Evolutionary conservation across 1,139 yeast genomes (phyloP).

Genomic region (Sporopachydermia cereana): DNA sequence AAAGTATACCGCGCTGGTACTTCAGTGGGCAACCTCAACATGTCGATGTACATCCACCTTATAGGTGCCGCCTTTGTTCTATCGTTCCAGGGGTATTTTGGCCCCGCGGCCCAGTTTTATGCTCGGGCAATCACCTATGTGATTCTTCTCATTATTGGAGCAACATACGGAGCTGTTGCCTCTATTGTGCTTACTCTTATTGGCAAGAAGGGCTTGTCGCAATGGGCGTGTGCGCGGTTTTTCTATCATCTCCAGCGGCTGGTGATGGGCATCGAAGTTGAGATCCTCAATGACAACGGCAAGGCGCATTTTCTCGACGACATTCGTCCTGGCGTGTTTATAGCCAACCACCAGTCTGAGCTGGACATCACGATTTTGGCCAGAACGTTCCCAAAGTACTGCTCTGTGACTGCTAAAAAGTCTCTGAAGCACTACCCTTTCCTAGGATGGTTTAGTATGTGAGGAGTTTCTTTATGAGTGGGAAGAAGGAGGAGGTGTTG

Average conservation of each 20-base stretch:
- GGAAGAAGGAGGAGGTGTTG: too few relatives aligned
- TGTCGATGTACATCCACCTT: neutral
- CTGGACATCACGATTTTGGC: conserved; percentile 76
- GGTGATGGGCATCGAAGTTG: conserved; percentile 57
- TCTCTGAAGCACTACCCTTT: conserved; percentile 80
- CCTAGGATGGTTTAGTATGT: conserved; percentile 74
- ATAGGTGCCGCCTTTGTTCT: neutral
- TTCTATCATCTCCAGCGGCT: conserved; percentile 52
- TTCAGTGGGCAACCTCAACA: too few relatives aligned
- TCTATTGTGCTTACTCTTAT: conserved; percentile 53
- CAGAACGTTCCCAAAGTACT: conserved; percentile 72
- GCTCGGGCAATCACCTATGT: conserved; percentile 2
- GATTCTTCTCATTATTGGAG: conserved; percentile 25
- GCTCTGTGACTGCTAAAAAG: conserved; percentile 87
- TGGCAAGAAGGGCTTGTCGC: conserved; percentile 74
- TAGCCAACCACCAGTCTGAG: conserved; percentile 88
- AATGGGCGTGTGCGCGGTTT: conserved; percentile 81
- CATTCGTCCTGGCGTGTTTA: conserved; percentile 59
- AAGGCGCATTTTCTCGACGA: conserved; percentile 11
- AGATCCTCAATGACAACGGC: conserved; percentile 34
- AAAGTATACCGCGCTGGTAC: too few relatives aligned
- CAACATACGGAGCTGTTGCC: conserved; percentile 65
- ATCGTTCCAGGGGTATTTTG: neutral
- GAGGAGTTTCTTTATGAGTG: too few relatives aligned
- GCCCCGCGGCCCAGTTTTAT: conserved; percentile 2